A percentile compares a stretch with the other conserved stretches of the same genome.
Evolutionary conservation across 1,284 basidiomycete species (phyloP).

Genomic region (Hypsizygus ulmarius): DNA sequence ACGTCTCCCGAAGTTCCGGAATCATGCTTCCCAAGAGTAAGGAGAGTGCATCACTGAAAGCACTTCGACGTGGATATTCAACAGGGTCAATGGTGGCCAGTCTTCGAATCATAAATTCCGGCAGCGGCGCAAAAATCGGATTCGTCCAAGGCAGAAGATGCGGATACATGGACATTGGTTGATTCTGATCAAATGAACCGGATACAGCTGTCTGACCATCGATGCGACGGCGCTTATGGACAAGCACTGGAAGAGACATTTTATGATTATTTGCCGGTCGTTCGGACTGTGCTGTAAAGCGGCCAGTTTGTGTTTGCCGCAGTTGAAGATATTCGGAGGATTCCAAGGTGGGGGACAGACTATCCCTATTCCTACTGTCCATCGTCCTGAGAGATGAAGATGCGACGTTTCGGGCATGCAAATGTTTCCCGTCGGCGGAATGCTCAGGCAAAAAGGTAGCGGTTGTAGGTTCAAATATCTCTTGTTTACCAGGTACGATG

Average conservation of each 20-base stretch:
- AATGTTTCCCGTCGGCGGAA: slow-evolving; percentile 11
- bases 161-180: slow-evolving; percentile 22
- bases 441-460: not conserved
- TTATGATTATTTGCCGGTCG: not conserved
- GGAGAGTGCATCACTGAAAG: slow-evolving; percentile 49
- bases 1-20: slow-evolving; percentile 56
- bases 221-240: slow-evolving; percentile 10
- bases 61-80: slow-evolving; percentile 57
- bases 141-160: slow-evolving; percentile 55
- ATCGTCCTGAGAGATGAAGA: slow-evolving; percentile 8
- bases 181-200: slow-evolving; percentile 21
- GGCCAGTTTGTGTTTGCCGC: slow-evolving; percentile 25
- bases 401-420: slow-evolving; percentile 33
- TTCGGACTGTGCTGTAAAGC: slow-evolving; percentile 29
- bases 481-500: slow-evolving; percentile 28
- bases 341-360: slow-evolving; percentile 2
- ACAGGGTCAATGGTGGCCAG: slow-evolving; percentile 48
- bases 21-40: slow-evolving; percentile 53
- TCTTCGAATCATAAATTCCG: slow-evolving; percentile 45
- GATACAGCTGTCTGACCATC: not conserved
- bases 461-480: slow-evolving; percentile 31
- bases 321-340: slow-evolving; percentile 7
- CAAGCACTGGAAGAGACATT: slow-evolving; percentile 5
- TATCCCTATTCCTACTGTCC: not conserved
- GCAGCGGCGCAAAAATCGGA: slow-evolving; percentile 56